Conservation (phyloP, 768 basidiomycete genomes). For the Lactifluus subvellereus region DNA sequence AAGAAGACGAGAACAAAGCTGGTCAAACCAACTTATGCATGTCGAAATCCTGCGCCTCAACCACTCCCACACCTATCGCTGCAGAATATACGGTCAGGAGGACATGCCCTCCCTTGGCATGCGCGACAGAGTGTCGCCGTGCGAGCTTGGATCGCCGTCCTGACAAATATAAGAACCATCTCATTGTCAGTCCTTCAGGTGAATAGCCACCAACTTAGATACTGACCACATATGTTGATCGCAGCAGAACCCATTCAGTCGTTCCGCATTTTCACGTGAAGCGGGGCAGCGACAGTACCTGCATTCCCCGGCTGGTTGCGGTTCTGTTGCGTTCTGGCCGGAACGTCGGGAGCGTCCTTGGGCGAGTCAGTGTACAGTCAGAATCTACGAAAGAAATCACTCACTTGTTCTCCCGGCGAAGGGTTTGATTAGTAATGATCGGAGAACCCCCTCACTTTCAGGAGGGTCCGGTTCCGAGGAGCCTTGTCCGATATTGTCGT, state of each 20-base stretch:
- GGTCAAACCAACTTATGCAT: neutral
- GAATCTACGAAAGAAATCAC: too few species aligned
- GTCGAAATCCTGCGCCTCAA: neutral
- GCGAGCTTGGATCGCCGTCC: neutral
- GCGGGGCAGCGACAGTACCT: neutral
- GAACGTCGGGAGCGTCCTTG: too few species aligned
- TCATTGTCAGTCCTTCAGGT: neutral
- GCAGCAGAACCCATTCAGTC: conserved; percentile 5
- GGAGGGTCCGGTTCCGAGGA: neutral
- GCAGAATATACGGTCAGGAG: neutral
- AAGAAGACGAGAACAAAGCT: too few species aligned
- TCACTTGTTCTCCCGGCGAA: too few species aligned
- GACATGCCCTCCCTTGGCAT: neutral
- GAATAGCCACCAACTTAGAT: neutral
- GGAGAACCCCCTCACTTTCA: too few species aligned
- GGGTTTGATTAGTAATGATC: too few species aligned
- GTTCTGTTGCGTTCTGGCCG: too few species aligned
- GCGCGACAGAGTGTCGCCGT: neutral
- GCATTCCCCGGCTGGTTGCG: neutral
- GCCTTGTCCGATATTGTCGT: neutral
- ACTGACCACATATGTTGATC: neutral
- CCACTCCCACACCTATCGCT: neutral
- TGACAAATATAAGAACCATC: neutral
- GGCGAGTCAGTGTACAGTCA: too few species aligned
- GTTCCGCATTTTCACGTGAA: too few species aligned